These are phyloP conservation scores for Aspergillus biplanus DNA, from an alignment of 495 filamentous ascomycete genomes.

Conservation along the genomic window DNA sequence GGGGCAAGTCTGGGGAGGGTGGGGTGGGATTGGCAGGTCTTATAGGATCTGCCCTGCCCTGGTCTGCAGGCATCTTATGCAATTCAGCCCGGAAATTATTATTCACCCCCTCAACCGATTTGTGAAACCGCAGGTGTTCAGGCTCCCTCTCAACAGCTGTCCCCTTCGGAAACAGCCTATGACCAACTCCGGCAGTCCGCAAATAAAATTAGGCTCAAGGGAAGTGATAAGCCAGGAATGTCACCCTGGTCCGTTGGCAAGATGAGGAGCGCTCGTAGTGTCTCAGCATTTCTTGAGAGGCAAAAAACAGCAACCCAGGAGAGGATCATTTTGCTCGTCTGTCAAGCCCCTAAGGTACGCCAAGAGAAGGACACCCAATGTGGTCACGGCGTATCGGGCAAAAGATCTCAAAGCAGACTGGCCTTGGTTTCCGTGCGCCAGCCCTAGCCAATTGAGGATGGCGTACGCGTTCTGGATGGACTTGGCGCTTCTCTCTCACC, in stretches of 20 bases:
- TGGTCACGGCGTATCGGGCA: not conserved
- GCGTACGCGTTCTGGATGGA: not conserved
- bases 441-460: not conserved
- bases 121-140: too few relatives aligned
- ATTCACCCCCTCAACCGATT: too few relatives aligned
- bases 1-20: not conserved
- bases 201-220: constrained; percentile 22
- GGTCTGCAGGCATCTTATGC: not conserved
- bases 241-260: constrained; percentile 1
- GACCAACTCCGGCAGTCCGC: not conserved
- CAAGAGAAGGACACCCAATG: not conserved
- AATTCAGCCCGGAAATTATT: not conserved
- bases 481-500: constrained; percentile 6
- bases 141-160: not conserved
- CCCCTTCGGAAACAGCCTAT: not conserved
- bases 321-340: constrained; percentile 1
- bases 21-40: not conserved
- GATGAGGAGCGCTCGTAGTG: not conserved
- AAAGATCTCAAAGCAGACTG: constrained; percentile 8
- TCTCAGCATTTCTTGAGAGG: not conserved
- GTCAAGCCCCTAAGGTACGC: not conserved
- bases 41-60: constrained; percentile 13
- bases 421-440: not conserved
- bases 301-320: not conserved
- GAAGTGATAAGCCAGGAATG: constrained; percentile 18